Conservation (phyloP, 208 protist species). For the Trypanosoma cruzi region DNA sequence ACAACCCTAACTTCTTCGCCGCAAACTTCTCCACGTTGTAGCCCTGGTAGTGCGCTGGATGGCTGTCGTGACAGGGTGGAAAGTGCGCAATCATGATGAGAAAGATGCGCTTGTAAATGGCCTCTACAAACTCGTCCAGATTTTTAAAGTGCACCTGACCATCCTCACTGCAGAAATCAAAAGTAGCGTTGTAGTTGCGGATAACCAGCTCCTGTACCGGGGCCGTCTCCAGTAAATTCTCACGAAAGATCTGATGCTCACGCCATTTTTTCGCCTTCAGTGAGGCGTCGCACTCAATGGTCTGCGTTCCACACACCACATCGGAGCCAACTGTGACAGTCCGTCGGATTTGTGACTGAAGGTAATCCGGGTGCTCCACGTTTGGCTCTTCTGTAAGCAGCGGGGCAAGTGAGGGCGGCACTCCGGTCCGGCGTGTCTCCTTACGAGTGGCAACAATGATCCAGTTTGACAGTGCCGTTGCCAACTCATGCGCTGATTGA, state of each 20-base stretch:
- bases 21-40: constrained; percentile 9
- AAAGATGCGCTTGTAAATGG: constrained; percentile 57
- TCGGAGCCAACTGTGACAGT: constrained; percentile 22
- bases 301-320: constrained; percentile 16
- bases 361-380: constrained; percentile 63
- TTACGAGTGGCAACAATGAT: constrained; percentile 57
- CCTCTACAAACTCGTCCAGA: constrained; percentile 59
- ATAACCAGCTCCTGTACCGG: constrained; percentile 56
- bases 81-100: constrained; percentile 38
- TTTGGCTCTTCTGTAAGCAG: constrained; percentile 71
- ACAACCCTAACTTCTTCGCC: constrained; percentile 3
- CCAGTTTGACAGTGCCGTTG: constrained; percentile 44
- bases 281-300: constrained; percentile 31
- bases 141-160: constrained; percentile 58
- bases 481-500: constrained; percentile 53
- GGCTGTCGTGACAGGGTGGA: constrained; percentile 23
- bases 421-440: constrained; percentile 38
- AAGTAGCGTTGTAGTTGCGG: constrained; percentile 60
- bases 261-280: constrained; percentile 67
- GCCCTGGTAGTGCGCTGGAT: constrained; percentile 27
- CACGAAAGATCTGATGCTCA: constrained; percentile 52
- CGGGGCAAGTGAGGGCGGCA: constrained; percentile 63
- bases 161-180: constrained; percentile 43
- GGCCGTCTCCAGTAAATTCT: constrained; percentile 34
- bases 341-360: constrained; percentile 15